phyloP scores from a whole-genome alignment of 805 yeast species.

The Wilhelminamyces savonicus region DNA sequence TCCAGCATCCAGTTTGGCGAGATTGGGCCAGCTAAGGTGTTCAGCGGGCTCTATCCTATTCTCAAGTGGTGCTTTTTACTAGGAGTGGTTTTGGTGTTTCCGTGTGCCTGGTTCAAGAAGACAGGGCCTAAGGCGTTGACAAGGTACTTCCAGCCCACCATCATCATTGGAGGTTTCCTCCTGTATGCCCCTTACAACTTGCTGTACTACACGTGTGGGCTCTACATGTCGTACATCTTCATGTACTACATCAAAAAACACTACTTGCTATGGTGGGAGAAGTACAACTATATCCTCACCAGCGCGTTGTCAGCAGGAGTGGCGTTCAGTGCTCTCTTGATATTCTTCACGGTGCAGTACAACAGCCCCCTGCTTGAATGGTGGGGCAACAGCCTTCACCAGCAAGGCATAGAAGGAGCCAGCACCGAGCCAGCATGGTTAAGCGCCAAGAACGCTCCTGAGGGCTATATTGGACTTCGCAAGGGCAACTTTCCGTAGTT shows the following conservation, averaged over 20 bases:
- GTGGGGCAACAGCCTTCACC: constrained; percentile 55
- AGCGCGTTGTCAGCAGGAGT: constrained; percentile 59
- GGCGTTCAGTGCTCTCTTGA: constrained; percentile 53
- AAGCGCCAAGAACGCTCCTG: constrained; percentile 13
- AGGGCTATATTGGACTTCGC: constrained; percentile 17
- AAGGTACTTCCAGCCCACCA: constrained; percentile 47
- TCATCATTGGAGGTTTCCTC: constrained; percentile 45
- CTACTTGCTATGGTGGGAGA: constrained; percentile 61
- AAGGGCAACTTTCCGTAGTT: constrained; percentile 11
- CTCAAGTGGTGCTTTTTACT: constrained; percentile 54
- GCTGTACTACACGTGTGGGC: constrained; percentile 52
- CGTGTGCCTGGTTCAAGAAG: constrained; percentile 30
- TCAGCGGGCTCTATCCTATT: constrained; percentile 47
- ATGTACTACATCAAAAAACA: constrained; percentile 47
- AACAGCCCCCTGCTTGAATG: constrained; percentile 40
- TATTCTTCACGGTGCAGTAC: constrained; percentile 49
- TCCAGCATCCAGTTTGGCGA: constrained; percentile 52
- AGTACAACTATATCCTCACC: constrained; percentile 59
- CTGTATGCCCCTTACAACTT: constrained; percentile 47
- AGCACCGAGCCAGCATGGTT: constrained; percentile 21
- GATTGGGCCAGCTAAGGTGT: constrained; percentile 54
- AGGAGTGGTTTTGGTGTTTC: constrained; percentile 39
- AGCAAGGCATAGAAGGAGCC: constrained; percentile 33
- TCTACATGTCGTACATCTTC: constrained; percentile 51
- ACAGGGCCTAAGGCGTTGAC: constrained; percentile 27